Percentiles rank a stretch among this genome's conserved stretches.
Conservation (phyloP, 1,139 yeast genomes). For the Spathaspora sp. region DNA sequence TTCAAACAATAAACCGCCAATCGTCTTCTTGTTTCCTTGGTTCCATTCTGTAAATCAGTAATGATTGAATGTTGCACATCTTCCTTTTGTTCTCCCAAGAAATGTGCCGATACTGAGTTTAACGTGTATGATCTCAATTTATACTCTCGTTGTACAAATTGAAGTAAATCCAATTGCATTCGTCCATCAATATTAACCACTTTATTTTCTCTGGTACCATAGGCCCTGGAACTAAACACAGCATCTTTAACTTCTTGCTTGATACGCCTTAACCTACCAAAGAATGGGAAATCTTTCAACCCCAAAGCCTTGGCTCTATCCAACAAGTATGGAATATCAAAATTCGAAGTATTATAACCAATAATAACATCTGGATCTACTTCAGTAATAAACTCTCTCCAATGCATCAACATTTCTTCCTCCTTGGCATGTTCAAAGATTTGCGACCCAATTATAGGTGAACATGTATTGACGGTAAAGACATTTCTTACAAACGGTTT, state of each 20-base stretch:
- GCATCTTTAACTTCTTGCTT: constrained; percentile 81
- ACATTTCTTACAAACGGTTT: constrained; percentile 92
- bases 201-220: constrained; percentile 93
- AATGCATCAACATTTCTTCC: constrained; percentile 74
- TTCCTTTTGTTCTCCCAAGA: constrained; percentile 93
- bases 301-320: constrained; percentile 81
- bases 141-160: constrained; percentile 91
- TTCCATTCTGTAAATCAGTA: constrained; percentile 92
- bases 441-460: constrained; percentile 93
- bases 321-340: constrained; percentile 89
- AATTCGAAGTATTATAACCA: constrained; percentile 93
- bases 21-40: constrained; percentile 86
- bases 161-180: constrained; percentile 90
- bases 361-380: constrained; percentile 96
- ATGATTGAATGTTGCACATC: constrained; percentile 97
- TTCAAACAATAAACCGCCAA: constrained; percentile 96
- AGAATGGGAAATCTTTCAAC: constrained; percentile 72
- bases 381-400: constrained; percentile 82
- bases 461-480: constrained; percentile 86
- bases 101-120: constrained; percentile 94
- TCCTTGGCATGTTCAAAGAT: constrained; percentile 76
- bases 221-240: constrained; percentile 89
- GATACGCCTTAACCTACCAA: constrained; percentile 69
- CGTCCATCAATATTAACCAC: constrained; percentile 93
- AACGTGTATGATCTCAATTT: constrained; percentile 91